Percentiles rank a stretch among this genome's conserved stretches.
Evolutionary conservation across 164 flowering plant species (phyloP).

Genomic region (Umbilicus rupestris): DNA sequence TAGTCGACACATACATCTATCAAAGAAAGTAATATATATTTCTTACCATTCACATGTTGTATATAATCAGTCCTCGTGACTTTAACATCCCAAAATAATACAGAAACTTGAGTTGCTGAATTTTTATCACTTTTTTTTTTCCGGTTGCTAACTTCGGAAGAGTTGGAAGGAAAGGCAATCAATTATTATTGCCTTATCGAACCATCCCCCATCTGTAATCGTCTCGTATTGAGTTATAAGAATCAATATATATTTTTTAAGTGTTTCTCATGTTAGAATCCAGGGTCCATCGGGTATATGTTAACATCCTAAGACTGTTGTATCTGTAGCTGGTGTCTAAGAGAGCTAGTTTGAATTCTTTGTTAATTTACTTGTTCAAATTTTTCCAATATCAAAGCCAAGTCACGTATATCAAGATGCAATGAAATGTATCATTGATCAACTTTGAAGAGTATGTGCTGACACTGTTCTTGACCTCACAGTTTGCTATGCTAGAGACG

Average conservation of each 20-base stretch:
- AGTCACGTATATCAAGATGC: not conserved
- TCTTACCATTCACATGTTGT: not conserved
- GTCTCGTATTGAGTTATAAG: no score
- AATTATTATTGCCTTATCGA: not conserved
- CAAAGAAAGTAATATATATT: not conserved
- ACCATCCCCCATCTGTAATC: no score
- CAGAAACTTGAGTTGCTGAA: not conserved
- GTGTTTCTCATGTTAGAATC: not conserved
- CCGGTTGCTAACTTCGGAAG: slow-evolving; percentile 46
- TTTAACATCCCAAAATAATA: not conserved
- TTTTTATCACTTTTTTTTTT: not conserved
- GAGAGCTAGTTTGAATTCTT: not conserved
- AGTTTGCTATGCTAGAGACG: slow-evolving; percentile 89
- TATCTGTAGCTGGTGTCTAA: no score
- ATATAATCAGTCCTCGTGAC: not conserved
- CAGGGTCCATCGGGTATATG: not conserved
- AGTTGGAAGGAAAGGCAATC: slow-evolving; percentile 92
- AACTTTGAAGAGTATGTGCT: not conserved
- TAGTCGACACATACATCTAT: not conserved
- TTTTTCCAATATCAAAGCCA: not conserved
- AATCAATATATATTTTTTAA: no score
- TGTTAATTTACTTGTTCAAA: no score
- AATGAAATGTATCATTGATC: not conserved
- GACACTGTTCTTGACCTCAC: slow-evolving; percentile 11
- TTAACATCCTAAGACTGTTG: no score